phyloP scores from a whole-genome alignment of 805 yeast species.

The Cyberlindnera subsufficiens region DNA sequence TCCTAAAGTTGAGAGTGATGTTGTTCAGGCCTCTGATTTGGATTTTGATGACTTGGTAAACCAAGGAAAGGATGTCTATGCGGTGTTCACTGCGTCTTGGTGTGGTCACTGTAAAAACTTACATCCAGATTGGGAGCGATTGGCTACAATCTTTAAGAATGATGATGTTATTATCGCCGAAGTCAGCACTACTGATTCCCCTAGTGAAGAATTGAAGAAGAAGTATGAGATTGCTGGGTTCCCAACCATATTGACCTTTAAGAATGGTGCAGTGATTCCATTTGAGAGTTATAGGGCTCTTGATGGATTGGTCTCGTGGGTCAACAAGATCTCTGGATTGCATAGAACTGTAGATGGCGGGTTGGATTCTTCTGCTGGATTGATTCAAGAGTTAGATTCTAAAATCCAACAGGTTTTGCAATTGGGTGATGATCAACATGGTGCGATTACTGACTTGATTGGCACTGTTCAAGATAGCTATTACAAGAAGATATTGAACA shows the following conservation, averaged over 20 bases:
- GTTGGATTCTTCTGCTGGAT: slow-evolving; percentile 24
- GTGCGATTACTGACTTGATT: slow-evolving; percentile 29
- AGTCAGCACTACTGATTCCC: slow-evolving; percentile 37
- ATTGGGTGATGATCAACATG: slow-evolving; percentile 16
- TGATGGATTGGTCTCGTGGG: slow-evolving; percentile 48
- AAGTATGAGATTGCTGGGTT: slow-evolving; percentile 36
- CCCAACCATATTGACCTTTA: slow-evolving; percentile 48
- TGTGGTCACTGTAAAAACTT: slow-evolving; percentile 48
- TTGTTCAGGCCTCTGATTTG: slow-evolving; percentile 23
- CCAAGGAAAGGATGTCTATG: slow-evolving; percentile 16
- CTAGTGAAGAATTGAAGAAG: slow-evolving; percentile 35
- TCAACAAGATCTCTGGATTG: slow-evolving; percentile 35
- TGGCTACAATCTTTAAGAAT: slow-evolving; percentile 38
- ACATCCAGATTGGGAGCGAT: slow-evolving; percentile 39
- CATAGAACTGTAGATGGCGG: slow-evolving; percentile 33
- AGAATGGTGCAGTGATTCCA: slow-evolving; percentile 11
- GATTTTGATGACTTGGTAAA: slow-evolving; percentile 32
- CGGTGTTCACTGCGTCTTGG: slow-evolving; percentile 46
- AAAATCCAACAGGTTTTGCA: slow-evolving; percentile 23
- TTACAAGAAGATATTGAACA: slow-evolving; percentile 42
- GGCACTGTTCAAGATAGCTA: slow-evolving; percentile 30
- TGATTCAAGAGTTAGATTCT: slow-evolving; percentile 13
- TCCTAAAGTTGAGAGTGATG: slow-evolving; percentile 18
- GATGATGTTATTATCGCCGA: slow-evolving; percentile 37
- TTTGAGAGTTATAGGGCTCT: slow-evolving; percentile 36